Conservation (phyloP, 495 filamentous ascomycete species). For the Tuber indicum region DNA sequence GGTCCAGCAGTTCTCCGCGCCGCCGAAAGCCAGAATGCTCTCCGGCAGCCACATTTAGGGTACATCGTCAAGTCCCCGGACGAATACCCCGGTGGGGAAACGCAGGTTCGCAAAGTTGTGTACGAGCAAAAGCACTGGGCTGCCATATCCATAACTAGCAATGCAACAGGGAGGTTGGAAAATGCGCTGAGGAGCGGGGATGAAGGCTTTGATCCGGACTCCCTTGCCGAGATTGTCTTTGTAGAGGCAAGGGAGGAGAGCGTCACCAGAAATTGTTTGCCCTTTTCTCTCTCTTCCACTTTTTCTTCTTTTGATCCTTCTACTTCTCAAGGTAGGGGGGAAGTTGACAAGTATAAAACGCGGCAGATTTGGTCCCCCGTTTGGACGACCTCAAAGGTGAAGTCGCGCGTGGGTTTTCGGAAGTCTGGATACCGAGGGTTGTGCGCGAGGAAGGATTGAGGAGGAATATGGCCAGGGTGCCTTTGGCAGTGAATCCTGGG, state of each 20-base stretch:
- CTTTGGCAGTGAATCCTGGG: conserved; percentile 58
- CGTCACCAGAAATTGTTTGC: conserved; percentile 40
- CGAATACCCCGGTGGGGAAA: conserved; percentile 54
- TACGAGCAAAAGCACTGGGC: conserved; percentile 60
- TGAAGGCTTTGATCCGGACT: conserved; percentile 57
- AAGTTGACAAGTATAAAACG: background rate
- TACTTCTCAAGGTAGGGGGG: background rate
- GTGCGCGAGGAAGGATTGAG: background rate
- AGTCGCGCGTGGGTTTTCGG: background rate
- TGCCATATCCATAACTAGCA: conserved; percentile 59
- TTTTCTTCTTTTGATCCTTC: background rate
- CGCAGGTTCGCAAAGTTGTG: conserved; percentile 55
- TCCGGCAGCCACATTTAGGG: conserved; percentile 45
- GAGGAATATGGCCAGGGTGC: conserved; percentile 46
- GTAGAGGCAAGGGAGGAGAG: conserved; percentile 56
- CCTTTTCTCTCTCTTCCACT: background rate
- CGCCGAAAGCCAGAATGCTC: conserved; percentile 43
- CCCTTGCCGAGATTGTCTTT: conserved; percentile 56
- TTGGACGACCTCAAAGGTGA: background rate
- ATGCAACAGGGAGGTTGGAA: conserved; percentile 57
- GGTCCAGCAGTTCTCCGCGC: conserved; percentile 52
- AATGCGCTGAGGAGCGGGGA: conserved; percentile 55
- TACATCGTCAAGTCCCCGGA: conserved; percentile 50
- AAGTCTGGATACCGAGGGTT: background rate
- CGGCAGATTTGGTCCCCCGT: background rate